Evolutionary conservation across 345 rosid genomes (phyloP).

Genomic region (Corymbia maculata): DNA sequence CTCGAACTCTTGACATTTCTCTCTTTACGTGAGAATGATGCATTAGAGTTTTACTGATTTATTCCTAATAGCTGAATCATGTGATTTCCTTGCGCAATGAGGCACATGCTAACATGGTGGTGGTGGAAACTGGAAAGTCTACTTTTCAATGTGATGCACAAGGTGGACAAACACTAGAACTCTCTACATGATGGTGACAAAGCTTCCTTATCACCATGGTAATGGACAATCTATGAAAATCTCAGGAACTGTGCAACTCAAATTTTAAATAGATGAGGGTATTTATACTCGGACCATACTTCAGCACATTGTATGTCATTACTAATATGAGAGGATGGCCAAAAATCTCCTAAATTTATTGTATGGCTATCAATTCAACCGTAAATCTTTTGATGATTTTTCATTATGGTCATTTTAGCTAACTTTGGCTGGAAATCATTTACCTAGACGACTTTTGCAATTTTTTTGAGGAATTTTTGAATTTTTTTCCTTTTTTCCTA

Average conservation of each 20-base stretch:
- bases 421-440: neutral
- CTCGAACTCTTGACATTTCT: too few species aligned
- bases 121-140: neutral
- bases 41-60: neutral
- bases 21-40: too few species aligned
- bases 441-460: neutral
- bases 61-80: neutral
- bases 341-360: neutral
- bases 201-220: neutral
- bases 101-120: rapidly evolving
- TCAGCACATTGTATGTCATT: neutral
- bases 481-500: neutral
- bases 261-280: neutral
- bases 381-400: neutral
- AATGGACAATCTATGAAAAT: neutral
- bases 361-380: rapidly evolving
- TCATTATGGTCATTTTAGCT: rapidly evolving
- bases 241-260: too few species aligned
- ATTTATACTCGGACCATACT: too few species aligned
- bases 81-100: neutral
- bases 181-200: neutral
- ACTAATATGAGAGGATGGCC: neutral
- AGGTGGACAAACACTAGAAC: neutral
- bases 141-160: neutral
- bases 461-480: neutral